phyloP scores from a whole-genome alignment of 2,329 filamentous ascomycete species.

The Aspergillus terreus region DNA sequence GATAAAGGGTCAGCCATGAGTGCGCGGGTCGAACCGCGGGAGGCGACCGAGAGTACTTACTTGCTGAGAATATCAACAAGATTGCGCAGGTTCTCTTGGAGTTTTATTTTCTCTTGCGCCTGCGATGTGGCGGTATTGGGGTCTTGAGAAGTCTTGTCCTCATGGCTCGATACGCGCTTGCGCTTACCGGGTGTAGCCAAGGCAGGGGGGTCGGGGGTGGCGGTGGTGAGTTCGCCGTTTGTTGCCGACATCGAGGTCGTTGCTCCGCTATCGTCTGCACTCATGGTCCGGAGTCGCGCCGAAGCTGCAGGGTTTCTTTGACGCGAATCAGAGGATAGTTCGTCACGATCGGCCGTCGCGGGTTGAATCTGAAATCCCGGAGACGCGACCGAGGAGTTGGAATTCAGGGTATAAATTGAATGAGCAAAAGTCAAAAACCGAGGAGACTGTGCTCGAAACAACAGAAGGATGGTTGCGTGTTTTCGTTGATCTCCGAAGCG shows the following conservation, averaged over 20 bases:
- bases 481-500: constrained; percentile 20
- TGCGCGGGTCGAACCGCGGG: background rate
- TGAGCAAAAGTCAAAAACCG: background rate
- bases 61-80: constrained; percentile 32
- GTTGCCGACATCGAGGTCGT: constrained; percentile 26
- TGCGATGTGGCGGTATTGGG: constrained; percentile 20
- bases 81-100: constrained; percentile 35
- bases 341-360: background rate
- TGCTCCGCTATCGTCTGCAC: constrained; percentile 34
- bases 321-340: constrained; percentile 13
- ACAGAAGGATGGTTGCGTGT: constrained; percentile 15
- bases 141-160: constrained; percentile 27
- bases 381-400: constrained; percentile 10
- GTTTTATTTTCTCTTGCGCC: constrained; percentile 25
- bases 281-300: constrained; percentile 31
- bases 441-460: constrained; percentile 4
- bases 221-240: constrained; percentile 32
- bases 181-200: constrained; percentile 38
- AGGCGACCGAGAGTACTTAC: constrained; percentile 13
- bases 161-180: constrained; percentile 36
- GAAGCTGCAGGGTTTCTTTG: constrained; percentile 14
- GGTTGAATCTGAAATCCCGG: constrained; percentile 4
- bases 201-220: constrained; percentile 25
- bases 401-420: constrained; percentile 3
- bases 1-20: constrained; percentile 19